Evolutionary conservation across 129 eudicot genomes (phyloP).

Genomic region (Saposhnikovia divaricata): DNA sequence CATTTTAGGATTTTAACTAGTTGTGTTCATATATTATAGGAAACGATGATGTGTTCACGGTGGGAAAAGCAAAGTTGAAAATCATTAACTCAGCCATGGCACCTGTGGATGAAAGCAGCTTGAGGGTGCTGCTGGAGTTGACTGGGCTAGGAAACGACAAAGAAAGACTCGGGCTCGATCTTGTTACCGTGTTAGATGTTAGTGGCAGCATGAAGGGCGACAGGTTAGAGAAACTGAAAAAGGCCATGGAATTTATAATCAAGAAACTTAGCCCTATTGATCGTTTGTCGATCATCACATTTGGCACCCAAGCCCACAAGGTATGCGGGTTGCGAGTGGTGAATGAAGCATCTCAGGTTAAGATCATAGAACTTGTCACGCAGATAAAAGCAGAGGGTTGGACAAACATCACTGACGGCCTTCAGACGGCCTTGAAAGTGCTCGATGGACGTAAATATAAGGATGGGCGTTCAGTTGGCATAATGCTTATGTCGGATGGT

Average conservation of each 20-base stretch:
- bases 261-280: slow-evolving; percentile 1
- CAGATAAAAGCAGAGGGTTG: not conserved
- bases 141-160: not conserved
- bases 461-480: slow-evolving; percentile 8
- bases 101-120: not conserved
- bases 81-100: not conserved
- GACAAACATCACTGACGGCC: slow-evolving; percentile 9
- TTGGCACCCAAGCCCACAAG: not conserved
- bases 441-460: not conserved
- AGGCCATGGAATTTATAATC: not conserved
- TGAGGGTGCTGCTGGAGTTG: slow-evolving; percentile 2
- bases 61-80: not conserved
- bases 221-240: not conserved
- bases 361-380: not conserved
- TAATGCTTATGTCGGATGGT: slow-evolving; percentile 17
- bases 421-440: slow-evolving; percentile 9
- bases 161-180: not conserved
- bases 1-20: not conserved
- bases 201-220: slow-evolving; percentile 3
- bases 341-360: not conserved
- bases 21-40: not conserved
- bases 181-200: not conserved
- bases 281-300: slow-evolving; percentile 14
- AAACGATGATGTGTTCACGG: not conserved
- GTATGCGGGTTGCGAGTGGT: slow-evolving; percentile 6